Percentiles rank a stretch among this genome's conserved stretches.
phyloP scores from a whole-genome alignment of 2,329 filamentous ascomycete genomes.

The Trichothecium sympodiale region DNA sequence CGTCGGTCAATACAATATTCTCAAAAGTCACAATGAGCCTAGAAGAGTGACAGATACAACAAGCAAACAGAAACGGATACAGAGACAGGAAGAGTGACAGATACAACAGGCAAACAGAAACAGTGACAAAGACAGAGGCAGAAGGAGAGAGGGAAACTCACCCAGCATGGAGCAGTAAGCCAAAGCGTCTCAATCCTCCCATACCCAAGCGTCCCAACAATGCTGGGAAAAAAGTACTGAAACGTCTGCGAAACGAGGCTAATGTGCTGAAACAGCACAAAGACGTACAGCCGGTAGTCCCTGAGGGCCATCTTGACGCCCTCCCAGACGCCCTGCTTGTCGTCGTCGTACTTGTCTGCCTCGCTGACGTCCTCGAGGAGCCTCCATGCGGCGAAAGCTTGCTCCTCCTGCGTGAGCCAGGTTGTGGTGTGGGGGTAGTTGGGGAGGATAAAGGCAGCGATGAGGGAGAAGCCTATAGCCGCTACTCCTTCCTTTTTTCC shows the following conservation, averaged over 20 bases:
- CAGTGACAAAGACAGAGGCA: background rate
- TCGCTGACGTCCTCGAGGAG: conserved; percentile 37
- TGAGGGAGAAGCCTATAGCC: conserved; percentile 24
- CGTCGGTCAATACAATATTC: background rate
- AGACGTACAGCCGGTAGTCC: conserved; percentile 40
- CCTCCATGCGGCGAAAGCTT: conserved; percentile 39
- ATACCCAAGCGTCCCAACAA: conserved; percentile 51
- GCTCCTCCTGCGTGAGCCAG: conserved; percentile 40
- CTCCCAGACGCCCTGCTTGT: conserved; percentile 17
- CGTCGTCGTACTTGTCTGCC: conserved; percentile 21
- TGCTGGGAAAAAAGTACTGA: conserved; percentile 55
- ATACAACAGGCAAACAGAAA: background rate
- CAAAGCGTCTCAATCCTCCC: conserved; percentile 40
- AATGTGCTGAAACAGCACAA: conserved; percentile 42
- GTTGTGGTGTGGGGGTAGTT: conserved; percentile 41
- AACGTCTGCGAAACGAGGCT: conserved; percentile 43
- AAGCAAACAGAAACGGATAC: background rate
- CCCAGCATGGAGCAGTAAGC: conserved; percentile 48
- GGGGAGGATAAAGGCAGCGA: conserved; percentile 29
- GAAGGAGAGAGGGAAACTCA: conserved; percentile 9
- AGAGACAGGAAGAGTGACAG: too few species aligned
- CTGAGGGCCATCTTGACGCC: conserved; percentile 36
- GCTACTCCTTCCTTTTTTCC: conserved; percentile 22
- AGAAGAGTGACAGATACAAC: background rate
- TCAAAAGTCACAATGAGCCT: too few species aligned